These are phyloP conservation scores for Rubia yunnanensis DNA, from an alignment of 257 asterid genomes.

Conservation along the genomic window DNA sequence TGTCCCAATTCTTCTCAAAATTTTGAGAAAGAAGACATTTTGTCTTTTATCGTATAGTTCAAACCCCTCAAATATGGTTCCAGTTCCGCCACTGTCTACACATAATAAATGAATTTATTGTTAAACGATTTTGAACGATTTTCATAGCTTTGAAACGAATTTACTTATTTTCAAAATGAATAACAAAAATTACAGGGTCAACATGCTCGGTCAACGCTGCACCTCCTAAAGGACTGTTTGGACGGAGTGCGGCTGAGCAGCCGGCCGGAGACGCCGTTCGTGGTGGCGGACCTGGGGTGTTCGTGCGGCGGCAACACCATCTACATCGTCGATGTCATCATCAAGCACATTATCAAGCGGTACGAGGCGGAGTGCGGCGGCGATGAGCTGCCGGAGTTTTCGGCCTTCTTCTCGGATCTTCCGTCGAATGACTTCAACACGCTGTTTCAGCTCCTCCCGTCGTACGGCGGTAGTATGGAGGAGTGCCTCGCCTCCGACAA, in stretches of 20 bases:
- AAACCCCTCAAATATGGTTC: too few species aligned
- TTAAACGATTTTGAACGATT: too few species aligned
- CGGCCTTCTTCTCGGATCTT: conserved; percentile 79
- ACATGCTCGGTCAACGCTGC: conserved; percentile 86
- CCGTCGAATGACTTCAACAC: conserved; percentile 90
- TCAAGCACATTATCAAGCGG: conserved; percentile 59
- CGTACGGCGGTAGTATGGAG: conserved; percentile 72
- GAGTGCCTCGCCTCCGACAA: conserved; percentile 67
- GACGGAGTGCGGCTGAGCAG: conserved; percentile 46
- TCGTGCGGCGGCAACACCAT: conserved; percentile 87
- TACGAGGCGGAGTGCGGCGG: conserved; percentile 38
- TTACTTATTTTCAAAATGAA: too few species aligned
- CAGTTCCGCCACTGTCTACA: too few species aligned
- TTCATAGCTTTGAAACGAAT: too few species aligned
- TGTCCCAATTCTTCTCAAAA: too few species aligned
- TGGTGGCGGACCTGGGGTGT: conserved; percentile 85
- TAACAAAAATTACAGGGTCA: conserved; percentile 32
- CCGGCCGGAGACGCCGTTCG: conserved; percentile 45
- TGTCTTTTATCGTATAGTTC: too few species aligned
- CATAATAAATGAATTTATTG: too few species aligned
- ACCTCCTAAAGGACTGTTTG: conserved; percentile 52
- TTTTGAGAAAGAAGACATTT: too few species aligned
- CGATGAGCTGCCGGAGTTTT: conserved; percentile 58
- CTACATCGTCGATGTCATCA: conserved; percentile 60
- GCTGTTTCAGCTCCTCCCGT: conserved; percentile 81